These are phyloP conservation scores for Eucalyptus paniculata DNA, from an alignment of 345 rosid species.

Conservation along the genomic window DNA sequence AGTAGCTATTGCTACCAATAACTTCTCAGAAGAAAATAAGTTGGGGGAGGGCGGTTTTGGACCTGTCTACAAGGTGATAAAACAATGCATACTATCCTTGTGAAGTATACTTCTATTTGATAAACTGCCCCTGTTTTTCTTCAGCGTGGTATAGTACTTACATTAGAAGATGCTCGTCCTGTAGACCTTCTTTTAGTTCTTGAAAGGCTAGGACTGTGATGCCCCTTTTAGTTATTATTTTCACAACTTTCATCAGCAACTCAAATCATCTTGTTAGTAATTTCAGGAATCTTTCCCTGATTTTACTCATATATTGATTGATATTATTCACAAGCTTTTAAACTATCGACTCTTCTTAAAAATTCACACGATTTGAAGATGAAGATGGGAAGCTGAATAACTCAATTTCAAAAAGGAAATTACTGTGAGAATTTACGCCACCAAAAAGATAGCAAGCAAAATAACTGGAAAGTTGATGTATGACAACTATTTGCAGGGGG, in stretches of 20 bases:
- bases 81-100: background rate
- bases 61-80: slow-evolving; percentile 5
- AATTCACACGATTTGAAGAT: background rate
- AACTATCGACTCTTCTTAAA: background rate
- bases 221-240: background rate
- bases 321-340: background rate
- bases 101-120: background rate
- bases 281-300: background rate
- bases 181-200: background rate
- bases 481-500: slow-evolving; percentile 10
- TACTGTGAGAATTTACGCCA: background rate
- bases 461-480: background rate
- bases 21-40: slow-evolving; percentile 16
- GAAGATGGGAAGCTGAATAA: background rate
- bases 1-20: slow-evolving; percentile 2
- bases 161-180: background rate
- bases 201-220: background rate
- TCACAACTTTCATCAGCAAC: background rate
- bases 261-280: background rate
- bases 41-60: slow-evolving; percentile 37
- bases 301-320: background rate
- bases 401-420: background rate
- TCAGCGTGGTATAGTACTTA: background rate
- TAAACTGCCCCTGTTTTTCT: background rate
- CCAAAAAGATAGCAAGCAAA: background rate